Percentiles rank a stretch among this genome's conserved stretches.
Conservation (phyloP, 495 filamentous ascomycete genomes). For the Aspergillus incahuasiensis region DNA sequence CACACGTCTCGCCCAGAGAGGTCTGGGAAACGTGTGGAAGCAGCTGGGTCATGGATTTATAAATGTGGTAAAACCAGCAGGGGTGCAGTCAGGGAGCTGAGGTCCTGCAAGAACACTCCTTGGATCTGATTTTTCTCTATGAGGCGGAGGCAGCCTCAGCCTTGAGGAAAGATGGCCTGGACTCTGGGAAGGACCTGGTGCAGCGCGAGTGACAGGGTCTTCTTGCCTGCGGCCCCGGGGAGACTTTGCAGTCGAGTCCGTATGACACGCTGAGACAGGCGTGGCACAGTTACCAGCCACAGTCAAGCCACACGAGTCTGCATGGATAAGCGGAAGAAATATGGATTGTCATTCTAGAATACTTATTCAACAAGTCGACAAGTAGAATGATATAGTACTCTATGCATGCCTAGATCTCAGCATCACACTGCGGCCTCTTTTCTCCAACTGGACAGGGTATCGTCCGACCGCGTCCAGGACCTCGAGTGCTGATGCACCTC, state of each 20-base stretch:
- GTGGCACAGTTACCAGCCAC: background rate
- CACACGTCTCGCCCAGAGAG: conserved; percentile 45
- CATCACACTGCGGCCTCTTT: no score
- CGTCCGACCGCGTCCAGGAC: no score
- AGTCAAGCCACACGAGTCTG: no score
- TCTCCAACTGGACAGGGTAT: no score
- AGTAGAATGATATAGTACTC: no score
- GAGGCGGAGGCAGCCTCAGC: conserved; percentile 4
- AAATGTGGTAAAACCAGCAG: background rate
- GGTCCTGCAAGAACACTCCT: background rate
- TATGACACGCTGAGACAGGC: background rate
- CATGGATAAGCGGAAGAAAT: no score
- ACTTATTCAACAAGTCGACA: no score
- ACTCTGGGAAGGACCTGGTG: background rate
- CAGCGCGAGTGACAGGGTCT: background rate
- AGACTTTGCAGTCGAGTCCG: background rate
- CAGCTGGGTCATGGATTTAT: conserved; percentile 36
- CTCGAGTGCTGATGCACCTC: no score
- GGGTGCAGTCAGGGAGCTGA: background rate
- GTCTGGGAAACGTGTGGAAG: conserved; percentile 44
- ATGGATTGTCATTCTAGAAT: no score
- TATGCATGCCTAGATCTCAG: no score
- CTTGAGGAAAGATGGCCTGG: conserved; percentile 1
- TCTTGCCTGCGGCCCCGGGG: background rate
- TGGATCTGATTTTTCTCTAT: background rate